A percentile compares a stretch with the other conserved stretches of the same genome.
These are phyloP conservation scores for Hypoxylon fragiforme DNA, from an alignment of 495 filamentous ascomycete genomes.

Conservation along the genomic window DNA sequence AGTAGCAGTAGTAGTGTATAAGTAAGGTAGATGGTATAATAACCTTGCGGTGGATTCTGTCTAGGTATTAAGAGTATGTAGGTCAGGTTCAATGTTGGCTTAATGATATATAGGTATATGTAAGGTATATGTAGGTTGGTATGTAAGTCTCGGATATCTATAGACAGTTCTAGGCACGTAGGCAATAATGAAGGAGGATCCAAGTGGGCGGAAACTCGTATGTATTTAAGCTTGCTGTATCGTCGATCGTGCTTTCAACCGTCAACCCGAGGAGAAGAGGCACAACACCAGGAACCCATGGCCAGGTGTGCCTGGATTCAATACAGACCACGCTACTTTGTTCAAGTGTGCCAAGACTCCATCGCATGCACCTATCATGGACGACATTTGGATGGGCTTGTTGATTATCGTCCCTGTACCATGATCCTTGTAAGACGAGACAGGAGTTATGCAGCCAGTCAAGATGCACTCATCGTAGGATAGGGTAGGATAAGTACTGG, in stretches of 20 bases:
- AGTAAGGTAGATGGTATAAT: too few species aligned
- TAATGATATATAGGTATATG: too few species aligned
- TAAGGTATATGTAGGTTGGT: slow-evolving; percentile 4
- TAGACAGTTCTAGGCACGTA: slow-evolving; percentile 2
- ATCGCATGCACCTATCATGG: slow-evolving; percentile 20
- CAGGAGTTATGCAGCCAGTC: slow-evolving; percentile 24
- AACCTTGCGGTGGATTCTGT: too few species aligned
- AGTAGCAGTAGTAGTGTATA: too few species aligned
- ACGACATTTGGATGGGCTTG: slow-evolving; percentile 29
- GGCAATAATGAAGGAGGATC: slow-evolving; percentile 6
- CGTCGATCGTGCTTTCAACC: slow-evolving; percentile 30
- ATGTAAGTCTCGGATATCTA: neutral
- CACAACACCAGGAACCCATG: slow-evolving; percentile 33
- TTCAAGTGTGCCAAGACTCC: slow-evolving; percentile 23
- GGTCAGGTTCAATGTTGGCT: too few species aligned
- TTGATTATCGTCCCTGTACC: slow-evolving; percentile 32
- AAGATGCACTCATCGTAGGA: neutral
- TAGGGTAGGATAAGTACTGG: neutral
- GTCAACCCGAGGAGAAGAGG: slow-evolving; percentile 24
- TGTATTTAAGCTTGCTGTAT: slow-evolving; percentile 33
- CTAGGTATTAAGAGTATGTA: too few species aligned
- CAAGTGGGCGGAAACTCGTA: slow-evolving; percentile 25
- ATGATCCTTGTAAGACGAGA: slow-evolving; percentile 34
- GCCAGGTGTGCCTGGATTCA: slow-evolving; percentile 31
- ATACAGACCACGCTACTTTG: slow-evolving; percentile 28